phyloP scores from a whole-genome alignment of 257 asterid genomes.

The Linaria vulgaris region DNA sequence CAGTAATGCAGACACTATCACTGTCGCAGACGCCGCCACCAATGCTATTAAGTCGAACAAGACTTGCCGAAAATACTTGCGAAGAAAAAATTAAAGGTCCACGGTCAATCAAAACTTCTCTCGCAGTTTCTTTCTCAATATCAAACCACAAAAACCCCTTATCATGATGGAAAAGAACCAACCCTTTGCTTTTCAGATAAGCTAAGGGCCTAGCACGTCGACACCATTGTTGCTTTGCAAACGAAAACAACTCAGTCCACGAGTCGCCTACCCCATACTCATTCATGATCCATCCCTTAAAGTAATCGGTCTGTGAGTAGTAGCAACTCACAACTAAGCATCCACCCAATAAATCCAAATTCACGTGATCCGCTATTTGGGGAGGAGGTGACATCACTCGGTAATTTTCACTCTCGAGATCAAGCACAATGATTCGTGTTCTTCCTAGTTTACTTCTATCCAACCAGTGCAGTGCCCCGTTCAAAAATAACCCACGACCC shows the following conservation, averaged over 20 bases:
- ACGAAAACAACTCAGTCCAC: not conserved
- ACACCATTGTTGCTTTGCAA: too few species aligned
- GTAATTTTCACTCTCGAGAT: conserved; percentile 7
- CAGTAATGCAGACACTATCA: not conserved
- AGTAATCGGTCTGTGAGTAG: not conserved
- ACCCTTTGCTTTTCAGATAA: not conserved
- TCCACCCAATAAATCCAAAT: conserved; percentile 11
- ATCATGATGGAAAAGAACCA: not conserved
- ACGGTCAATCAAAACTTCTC: not conserved
- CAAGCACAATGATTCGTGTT: not conserved
- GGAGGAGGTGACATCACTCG: not conserved
- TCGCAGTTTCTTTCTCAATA: not conserved
- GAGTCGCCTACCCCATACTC: not conserved
- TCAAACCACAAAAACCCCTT: not conserved
- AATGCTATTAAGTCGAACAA: conserved; percentile 1
- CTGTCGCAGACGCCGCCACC: not conserved
- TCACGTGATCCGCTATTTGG: not conserved
- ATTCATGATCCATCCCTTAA: conserved; percentile 1
- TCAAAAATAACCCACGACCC: not conserved
- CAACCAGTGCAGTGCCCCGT: conserved; percentile 21
- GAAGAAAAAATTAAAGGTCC: not conserved
- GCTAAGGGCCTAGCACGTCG: not conserved
- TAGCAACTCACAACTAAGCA: not conserved
- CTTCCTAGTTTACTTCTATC: not conserved
- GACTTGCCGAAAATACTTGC: not conserved